A percentile compares a stretch with the other conserved stretches of the same genome.
Conservation (phyloP, 2,329 filamentous ascomycete genomes). For the Kalmusia sp. region DNA sequence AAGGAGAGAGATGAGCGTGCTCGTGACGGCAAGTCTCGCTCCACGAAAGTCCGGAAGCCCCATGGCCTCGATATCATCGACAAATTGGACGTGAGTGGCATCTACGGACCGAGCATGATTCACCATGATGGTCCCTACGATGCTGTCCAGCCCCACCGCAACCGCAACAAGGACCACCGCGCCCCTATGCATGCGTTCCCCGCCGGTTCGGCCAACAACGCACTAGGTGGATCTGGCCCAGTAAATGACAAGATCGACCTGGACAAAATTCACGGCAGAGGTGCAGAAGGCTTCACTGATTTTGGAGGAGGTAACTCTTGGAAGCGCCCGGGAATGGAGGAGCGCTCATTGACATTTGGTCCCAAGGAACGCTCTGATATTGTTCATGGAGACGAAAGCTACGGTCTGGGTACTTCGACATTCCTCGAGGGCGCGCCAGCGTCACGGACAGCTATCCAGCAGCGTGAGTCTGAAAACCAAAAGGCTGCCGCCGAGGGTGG, state of each 20-base stretch:
- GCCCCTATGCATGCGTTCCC: constrained; percentile 98
- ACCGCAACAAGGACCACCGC: constrained; percentile 79
- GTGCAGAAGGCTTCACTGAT: constrained; percentile 86
- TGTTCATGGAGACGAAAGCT: constrained; percentile 82
- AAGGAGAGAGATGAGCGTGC: constrained; percentile 58
- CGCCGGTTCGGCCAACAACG: constrained; percentile 90
- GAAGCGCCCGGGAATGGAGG: constrained; percentile 45
- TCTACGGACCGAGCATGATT: constrained; percentile 92
- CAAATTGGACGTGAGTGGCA: constrained; percentile 93
- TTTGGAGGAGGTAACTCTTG: constrained; percentile 59
- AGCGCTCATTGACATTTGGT: constrained; percentile 35
- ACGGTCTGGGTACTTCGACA: constrained; percentile 90
- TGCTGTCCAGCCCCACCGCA: constrained; percentile 92
- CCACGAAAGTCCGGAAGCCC: constrained; percentile 48
- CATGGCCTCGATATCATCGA: constrained; percentile 85
- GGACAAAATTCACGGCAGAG: constrained; percentile 83
- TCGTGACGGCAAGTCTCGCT: constrained; percentile 47
- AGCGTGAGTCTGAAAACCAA: constrained; percentile 72
- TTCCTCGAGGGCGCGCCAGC: constrained; percentile 95
- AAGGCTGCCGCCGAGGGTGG: constrained; percentile 52
- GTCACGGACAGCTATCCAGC: constrained; percentile 78
- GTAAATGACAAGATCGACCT: constrained; percentile 83
- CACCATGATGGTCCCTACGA: constrained; percentile 98
- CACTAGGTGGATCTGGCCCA: constrained; percentile 85
- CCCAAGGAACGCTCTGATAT: constrained; percentile 63